Base-by-base conservation (phyloP, 805 yeast species). In the Pichia phayaonensis region DNA sequence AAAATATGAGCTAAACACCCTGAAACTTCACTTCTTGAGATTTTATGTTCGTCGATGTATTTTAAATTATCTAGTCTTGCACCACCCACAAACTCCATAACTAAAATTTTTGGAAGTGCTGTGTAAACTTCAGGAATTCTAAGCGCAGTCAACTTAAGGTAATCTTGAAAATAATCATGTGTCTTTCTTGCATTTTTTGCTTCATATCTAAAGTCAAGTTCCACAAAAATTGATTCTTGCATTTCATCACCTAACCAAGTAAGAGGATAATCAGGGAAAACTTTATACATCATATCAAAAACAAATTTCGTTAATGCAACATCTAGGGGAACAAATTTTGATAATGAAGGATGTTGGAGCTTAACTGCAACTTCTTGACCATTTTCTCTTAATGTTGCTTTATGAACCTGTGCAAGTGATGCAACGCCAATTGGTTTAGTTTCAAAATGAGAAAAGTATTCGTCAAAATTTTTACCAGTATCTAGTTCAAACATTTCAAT, bases 161-260 rank as follows among this genome's bases (percentile, higher is more conserved):
- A 81, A 31, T 75, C 65, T 45, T 70, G 62, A 64, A 94, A 94
- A 63, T 86, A 83, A 42, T 75, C 72, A 12, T 75, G 75, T 0
- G 98, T 89, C n/a, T 69, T 72, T 26, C 66, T 64, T 1, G 98
- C 88, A 66, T 94, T 92, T 49, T 71, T 68, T 2, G 97, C 97
- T 65, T 94, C 99, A 57, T 83, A 82, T 13, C 77, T 75, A 68
- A 94, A 94, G 68, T 94, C 89, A 45, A 94, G 73, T 66, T 94
- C 99, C n/a, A 86, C 90, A 62, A 75, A 90, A 48, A 94, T 90
- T 1, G 96, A 87, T 34, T 74, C 74, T 60, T 86, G 88, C 65
- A 94, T 72, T 67, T 94, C 99, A 52, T 94, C 97, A 15, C 96
- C 88, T n/a, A 94, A 73, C 99, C 99, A 94, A 4, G 84, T 80